Base-by-base conservation (phyloP, 2,329 filamentous ascomycete genomes). In the Xylaria sp. region DNA sequence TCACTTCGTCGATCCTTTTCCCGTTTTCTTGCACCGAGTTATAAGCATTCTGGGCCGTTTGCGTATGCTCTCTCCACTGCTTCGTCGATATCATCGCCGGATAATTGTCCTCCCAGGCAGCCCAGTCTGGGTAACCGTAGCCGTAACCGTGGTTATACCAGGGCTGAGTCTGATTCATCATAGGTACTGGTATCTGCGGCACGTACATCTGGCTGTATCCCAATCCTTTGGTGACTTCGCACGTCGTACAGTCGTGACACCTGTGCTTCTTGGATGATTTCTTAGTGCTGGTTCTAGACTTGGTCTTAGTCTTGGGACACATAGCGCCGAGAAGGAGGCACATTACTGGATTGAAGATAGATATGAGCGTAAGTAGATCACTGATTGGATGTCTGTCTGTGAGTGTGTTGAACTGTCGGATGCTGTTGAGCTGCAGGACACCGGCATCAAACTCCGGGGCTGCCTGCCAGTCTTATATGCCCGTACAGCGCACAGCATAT, bases 31-130 rank as follows among this genome's bases (percentile, higher is more conserved):
- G 63, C 31, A 61, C 62, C 15, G 67, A 47, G 11, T 64, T 64
- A 45, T 69, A 66, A 10, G 63, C 61, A 10, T 65, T 57, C 15
- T 67, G 69, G 17, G 65, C 57, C 15, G 69, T 69, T 22, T 72
- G 64, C n/a, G 33, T 62, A 31, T 74, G 65, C 1, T 71, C 61
- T 50, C 61, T 63, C 72, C 73, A 74, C 44, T 72, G 66, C 42
- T 66, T 62, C 33, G 50, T 68, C 33, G 73, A 68, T 17, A 73
- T 56, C 22, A 70, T 54, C 9, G 56, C 60, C 7, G 71, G 71
- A 20, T 69, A 67, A 36, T 70, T 64, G 54, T 71, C 69, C 27
- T 66, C 69, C 59, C 63, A 68, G 42, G 65, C 36, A 27, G 64
- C 17, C 56, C 49, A 62, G 42, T 65, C 63, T 20, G 13, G 54